Base-by-base conservation (phyloP, 2,329 filamentous ascomycete species). In the Colletotrichum sp. region DNA sequence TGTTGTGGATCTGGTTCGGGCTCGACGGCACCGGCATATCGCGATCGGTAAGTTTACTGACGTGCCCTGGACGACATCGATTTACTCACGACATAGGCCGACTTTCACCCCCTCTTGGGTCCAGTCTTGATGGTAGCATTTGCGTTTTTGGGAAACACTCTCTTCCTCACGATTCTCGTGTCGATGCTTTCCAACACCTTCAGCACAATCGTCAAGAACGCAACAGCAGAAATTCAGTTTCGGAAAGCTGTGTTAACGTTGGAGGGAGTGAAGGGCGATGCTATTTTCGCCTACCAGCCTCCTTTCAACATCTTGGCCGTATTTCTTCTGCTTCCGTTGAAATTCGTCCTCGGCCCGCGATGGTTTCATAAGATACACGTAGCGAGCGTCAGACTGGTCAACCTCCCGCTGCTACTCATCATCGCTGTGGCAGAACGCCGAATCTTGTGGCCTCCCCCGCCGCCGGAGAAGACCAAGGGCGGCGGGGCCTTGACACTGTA, bases 321-420 rank as follows among this genome's bases (percentile, higher is more conserved):
- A 32, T 86, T 95, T 75, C 82, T 96, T 32, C 88, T 97, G 18
- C 88, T 96, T 3, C 95, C 95, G 0, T 89, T 97, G 77, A 96
- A 95, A 80, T 95, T 95, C 80, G 80, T 95, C n/a, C 88, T 95
- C 44, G 92, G 92, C n/a, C 92, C 94, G 0, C 92, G 95, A 60
- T 96, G 95, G 95, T 97, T 97, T 82, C 95, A 98, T 87, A 97
- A 96, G 85, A 94, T 96, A 80, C 96, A 98, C 82, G 95, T 98
- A 73, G 91, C 92, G 74, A 91, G 91, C 12, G 93, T 97, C 26
- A 92, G 95, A 49, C 86, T 92, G 10, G 89, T 96, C 80, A 97
- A 97, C 83, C 88, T 94, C 4, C 95, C 95, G 0, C 87, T 96
- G 7, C 88, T 98, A 3, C 88, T 96, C 6, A 80, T 94, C 76